A percentile compares a stretch with the other conserved stretches of the same genome.
These are phyloP conservation scores for Pittosporum tobira DNA, from an alignment of 129 eudicot species.

Conservation along the genomic window DNA sequence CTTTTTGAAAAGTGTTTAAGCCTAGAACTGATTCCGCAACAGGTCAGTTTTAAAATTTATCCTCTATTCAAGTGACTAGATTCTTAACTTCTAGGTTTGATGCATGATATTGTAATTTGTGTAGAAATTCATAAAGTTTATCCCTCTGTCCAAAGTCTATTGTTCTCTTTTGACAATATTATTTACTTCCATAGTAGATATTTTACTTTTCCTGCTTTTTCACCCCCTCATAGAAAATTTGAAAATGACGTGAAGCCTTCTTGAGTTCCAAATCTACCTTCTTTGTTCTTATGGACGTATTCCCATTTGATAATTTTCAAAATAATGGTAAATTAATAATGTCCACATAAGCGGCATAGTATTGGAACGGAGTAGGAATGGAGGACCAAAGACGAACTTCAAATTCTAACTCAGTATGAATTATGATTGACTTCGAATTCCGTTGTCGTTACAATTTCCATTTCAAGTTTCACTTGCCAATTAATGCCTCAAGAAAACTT, in stretches of 20 bases:
- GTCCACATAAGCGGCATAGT: not conserved
- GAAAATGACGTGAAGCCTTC: not conserved
- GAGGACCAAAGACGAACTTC: not conserved
- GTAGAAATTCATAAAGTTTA: not conserved
- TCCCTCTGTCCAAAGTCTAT: not conserved
- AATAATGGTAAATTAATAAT: too few species aligned
- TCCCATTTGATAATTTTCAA: not conserved
- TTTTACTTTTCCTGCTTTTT: too few species aligned
- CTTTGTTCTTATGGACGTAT: not conserved
- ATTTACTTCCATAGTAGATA: too few species aligned
- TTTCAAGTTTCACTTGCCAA: not conserved
- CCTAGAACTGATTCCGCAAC: too few species aligned
- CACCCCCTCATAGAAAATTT: not conserved
- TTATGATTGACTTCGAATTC: not conserved
- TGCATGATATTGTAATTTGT: not conserved
- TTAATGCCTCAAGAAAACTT: not conserved
- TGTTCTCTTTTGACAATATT: not conserved
- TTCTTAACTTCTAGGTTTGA: too few species aligned
- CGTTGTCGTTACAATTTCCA: not conserved
- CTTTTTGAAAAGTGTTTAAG: too few species aligned
- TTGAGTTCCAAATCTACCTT: not conserved
- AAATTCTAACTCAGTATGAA: not conserved
- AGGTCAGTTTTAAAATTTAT: too few species aligned
- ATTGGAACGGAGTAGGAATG: not conserved
- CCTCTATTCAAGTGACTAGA: too few species aligned